A percentile compares a stretch with the other conserved stretches of the same genome.
phyloP scores from a whole-genome alignment of 2,329 filamentous ascomycete genomes.

The Trichophyton benhamiae region DNA sequence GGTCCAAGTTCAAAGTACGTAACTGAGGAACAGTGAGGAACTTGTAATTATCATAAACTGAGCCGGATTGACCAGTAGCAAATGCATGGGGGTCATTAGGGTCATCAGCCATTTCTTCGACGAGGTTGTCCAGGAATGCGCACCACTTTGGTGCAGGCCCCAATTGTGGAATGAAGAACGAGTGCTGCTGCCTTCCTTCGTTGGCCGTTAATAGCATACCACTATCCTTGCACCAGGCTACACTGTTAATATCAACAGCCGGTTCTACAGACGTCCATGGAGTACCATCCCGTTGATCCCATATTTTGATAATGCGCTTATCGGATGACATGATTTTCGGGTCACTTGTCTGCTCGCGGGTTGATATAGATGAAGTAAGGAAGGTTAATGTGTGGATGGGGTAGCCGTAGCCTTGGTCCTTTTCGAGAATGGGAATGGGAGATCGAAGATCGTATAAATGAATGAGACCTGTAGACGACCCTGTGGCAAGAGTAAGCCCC shows the following conservation, averaged over 20 bases:
- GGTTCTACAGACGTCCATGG: slow-evolving; percentile 96
- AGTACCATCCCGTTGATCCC: slow-evolving; percentile 69
- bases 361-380: slow-evolving; percentile 52
- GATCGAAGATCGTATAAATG: slow-evolving; percentile 87
- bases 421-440: slow-evolving; percentile 70
- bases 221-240: slow-evolving; percentile 81
- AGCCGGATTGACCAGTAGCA: slow-evolving; percentile 39
- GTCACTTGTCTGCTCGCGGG: slow-evolving; percentile 54
- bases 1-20: slow-evolving; percentile 70
- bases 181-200: slow-evolving; percentile 87
- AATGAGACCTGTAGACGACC: slow-evolving; percentile 76
- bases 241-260: slow-evolving; percentile 84
- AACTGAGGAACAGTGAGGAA: slow-evolving; percentile 86
- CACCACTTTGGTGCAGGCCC: slow-evolving; percentile 94
- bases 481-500: slow-evolving; percentile 73
- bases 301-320: slow-evolving; percentile 94
- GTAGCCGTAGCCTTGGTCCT: slow-evolving; percentile 93
- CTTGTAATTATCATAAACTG: slow-evolving; percentile 98
- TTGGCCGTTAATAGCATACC: slow-evolving; percentile 97
- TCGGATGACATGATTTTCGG: slow-evolving; percentile 81
- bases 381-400: slow-evolving; percentile 73
- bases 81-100: slow-evolving; percentile 49
- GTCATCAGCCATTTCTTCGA: slow-evolving; percentile 94
- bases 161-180: slow-evolving; percentile 87
- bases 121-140: slow-evolving; percentile 89